phyloP scores from a whole-genome alignment of 1,284 basidiomycete species.

The Rhodotorula sp. region DNA sequence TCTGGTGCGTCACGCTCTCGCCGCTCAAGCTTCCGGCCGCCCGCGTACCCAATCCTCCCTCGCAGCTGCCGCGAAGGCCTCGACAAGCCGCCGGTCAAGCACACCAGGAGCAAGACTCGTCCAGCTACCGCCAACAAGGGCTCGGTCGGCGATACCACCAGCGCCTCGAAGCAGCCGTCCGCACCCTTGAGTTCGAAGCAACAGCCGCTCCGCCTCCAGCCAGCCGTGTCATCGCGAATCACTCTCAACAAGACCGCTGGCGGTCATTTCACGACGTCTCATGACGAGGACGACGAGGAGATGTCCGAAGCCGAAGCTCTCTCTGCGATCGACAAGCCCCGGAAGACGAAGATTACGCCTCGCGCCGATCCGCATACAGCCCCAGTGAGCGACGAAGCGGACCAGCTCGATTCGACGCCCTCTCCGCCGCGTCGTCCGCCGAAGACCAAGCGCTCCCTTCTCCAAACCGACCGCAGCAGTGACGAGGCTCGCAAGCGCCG shows the following conservation, averaged over 20 bases:
- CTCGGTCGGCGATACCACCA: neutral
- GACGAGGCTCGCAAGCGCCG: neutral
- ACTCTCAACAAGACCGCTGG: slow-evolving; percentile 1
- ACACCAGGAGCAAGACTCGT: neutral
- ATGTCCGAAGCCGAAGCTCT: neutral
- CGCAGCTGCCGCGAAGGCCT: slow-evolving; percentile 34
- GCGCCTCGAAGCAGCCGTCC: neutral
- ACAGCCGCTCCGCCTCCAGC: slow-evolving; percentile 7
- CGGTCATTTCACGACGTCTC: neutral
- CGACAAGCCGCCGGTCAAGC: slow-evolving; percentile 22
- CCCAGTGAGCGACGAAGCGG: neutral
- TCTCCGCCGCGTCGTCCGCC: neutral
- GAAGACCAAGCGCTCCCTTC: neutral
- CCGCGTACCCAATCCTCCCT: too few relatives aligned
- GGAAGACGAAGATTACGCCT: neutral
- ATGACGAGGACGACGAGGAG: neutral
- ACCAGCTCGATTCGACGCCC: neutral
- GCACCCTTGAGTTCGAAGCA: neutral
- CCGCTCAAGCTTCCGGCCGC: too few relatives aligned
- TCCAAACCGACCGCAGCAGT: neutral
- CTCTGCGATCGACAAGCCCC: slow-evolving; percentile 7
- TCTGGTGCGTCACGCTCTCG: slow-evolving; percentile 37
- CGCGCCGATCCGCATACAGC: neutral
- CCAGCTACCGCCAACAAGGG: neutral
- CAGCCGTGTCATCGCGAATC: neutral